Conservation (phyloP, 305 asterid species). For the Fraxinus latifolia region DNA sequence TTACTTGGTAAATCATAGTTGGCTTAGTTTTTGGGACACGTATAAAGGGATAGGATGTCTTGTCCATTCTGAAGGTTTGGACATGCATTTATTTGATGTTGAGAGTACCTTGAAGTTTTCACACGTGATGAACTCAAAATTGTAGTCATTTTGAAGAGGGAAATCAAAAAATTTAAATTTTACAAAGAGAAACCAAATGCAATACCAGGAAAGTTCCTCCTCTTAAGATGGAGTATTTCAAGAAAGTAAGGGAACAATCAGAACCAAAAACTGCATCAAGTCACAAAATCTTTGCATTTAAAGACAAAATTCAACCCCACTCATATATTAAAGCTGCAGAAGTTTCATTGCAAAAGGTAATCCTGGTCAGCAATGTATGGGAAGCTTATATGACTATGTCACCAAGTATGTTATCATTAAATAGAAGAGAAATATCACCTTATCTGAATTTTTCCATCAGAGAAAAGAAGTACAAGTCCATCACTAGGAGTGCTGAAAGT, state of each 20-base stretch:
- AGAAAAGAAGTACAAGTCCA: constrained; percentile 69
- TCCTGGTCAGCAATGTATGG: background rate
- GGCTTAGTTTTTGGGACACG: background rate
- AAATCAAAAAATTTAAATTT: background rate
- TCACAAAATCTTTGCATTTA: background rate
- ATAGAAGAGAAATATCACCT: constrained; percentile 42
- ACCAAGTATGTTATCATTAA: background rate
- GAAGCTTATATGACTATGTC: background rate
- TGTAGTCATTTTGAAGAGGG: background rate
- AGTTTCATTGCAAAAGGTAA: background rate
- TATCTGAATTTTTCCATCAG: constrained; percentile 75
- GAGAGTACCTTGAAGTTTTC: background rate
- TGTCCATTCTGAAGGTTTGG: background rate
- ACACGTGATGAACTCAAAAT: background rate
- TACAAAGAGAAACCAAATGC: background rate
- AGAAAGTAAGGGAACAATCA: background rate
- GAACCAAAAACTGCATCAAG: background rate
- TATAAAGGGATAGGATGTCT: background rate
- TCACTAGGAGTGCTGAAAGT: constrained; percentile 56
- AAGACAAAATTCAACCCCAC: background rate
- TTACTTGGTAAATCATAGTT: background rate
- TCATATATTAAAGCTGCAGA: background rate
- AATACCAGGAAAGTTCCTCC: background rate
- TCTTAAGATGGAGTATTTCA: background rate
- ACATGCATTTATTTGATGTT: background rate